phyloP scores from a whole-genome alignment of 1,284 basidiomycete species.

The Cutaneotrichosporon cavernicola region DNA sequence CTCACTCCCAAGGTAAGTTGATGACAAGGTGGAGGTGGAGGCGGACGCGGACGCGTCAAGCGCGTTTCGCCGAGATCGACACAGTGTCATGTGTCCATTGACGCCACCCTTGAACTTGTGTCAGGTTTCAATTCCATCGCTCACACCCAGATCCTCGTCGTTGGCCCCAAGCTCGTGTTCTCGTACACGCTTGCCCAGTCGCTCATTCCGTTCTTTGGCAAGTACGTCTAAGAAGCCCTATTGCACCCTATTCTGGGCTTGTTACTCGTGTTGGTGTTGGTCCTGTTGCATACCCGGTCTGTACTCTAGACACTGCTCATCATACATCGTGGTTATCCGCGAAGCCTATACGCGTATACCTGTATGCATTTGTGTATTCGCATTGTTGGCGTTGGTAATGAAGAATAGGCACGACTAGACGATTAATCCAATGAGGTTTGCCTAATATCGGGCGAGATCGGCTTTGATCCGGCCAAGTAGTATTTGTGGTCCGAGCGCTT shows the following conservation, averaged over 20 bases:
- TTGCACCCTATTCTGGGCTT: conserved; percentile 1
- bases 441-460: not conserved
- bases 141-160: conserved; percentile 74
- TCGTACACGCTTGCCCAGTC: conserved; percentile 96
- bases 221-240: conserved; percentile 60
- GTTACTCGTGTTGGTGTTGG: conserved; percentile 9
- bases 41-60: conserved; percentile 8
- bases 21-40: conserved; percentile 4
- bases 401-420: not conserved
- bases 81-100: not conserved
- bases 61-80: not conserved
- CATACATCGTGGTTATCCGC: conserved; percentile 13
- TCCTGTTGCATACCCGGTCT: conserved; percentile 18
- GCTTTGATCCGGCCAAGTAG: conserved; percentile 6
- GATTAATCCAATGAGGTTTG: not conserved
- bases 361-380: conserved; percentile 13
- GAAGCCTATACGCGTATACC: conserved; percentile 8
- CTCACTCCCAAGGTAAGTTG: conserved; percentile 80
- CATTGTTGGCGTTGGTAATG: not conserved
- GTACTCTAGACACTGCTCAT: conserved; percentile 14
- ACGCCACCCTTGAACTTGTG: not conserved
- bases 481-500: not conserved
- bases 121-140: not conserved
- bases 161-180: conserved; percentile 97
- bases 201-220: conserved; percentile 88